These are phyloP conservation scores for Fusarium phyllophilum DNA, from an alignment of 2,329 filamentous ascomycete genomes.

Conservation along the genomic window DNA sequence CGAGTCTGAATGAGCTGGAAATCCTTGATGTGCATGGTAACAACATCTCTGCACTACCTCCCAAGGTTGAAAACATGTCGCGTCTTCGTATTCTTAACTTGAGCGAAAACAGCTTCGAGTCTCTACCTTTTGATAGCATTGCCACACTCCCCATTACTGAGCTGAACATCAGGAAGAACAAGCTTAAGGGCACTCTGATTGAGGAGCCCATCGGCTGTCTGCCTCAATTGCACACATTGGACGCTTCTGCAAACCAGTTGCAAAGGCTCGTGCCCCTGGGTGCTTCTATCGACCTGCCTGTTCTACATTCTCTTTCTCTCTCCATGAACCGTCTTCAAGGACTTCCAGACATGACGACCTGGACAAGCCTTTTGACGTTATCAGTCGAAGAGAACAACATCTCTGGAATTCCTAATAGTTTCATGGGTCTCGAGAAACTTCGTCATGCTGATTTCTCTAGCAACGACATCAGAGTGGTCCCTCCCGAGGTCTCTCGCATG, in stretches of 20 bases:
- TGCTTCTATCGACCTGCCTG: conserved; percentile 70
- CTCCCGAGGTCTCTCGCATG: conserved; percentile 83
- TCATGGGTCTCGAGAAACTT: conserved; percentile 73
- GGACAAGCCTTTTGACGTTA: conserved; percentile 78
- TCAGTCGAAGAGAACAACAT: conserved; percentile 86
- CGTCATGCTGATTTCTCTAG: conserved; percentile 84
- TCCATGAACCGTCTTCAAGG: conserved; percentile 80
- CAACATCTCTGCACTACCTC: conserved; percentile 76
- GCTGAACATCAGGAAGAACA: conserved; percentile 80
- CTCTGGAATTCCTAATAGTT: conserved; percentile 77
- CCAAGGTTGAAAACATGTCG: conserved; percentile 71
- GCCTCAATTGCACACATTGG: conserved; percentile 75
- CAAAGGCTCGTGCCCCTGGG: conserved; percentile 59
- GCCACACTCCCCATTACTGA: conserved; percentile 76
- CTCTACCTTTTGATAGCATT: conserved; percentile 76
- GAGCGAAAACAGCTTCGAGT: conserved; percentile 79
- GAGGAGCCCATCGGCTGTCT: conserved; percentile 67
- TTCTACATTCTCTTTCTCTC: conserved; percentile 78
- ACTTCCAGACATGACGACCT: conserved; percentile 79
- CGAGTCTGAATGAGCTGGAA: conserved; percentile 75
- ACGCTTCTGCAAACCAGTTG: conserved; percentile 81
- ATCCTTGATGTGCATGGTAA: conserved; percentile 85
- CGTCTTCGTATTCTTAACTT: conserved; percentile 81
- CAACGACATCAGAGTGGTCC: conserved; percentile 82
- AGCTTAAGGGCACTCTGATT: conserved; percentile 77